A percentile compares a stretch with the other conserved stretches of the same genome.
phyloP scores from a whole-genome alignment of 2,329 filamentous ascomycete genomes.

The Ilyonectria destructans region DNA sequence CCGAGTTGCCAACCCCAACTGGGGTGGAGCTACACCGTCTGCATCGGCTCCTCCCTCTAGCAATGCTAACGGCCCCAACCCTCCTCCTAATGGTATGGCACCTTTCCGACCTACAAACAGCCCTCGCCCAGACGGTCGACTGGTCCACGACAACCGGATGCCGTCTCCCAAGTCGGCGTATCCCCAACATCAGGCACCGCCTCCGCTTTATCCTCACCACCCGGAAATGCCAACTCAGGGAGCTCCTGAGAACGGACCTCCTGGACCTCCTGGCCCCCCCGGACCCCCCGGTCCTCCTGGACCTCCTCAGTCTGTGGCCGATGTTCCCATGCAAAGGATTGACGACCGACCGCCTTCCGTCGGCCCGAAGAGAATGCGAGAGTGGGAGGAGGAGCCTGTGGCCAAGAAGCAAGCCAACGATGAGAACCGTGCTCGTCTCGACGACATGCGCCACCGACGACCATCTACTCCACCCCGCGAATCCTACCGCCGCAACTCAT shows the following conservation, averaged over 20 bases:
- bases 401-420: conserved; percentile 92
- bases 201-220: conserved; percentile 77
- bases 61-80: conserved; percentile 55
- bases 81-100: conserved; percentile 70
- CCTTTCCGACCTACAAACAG: conserved; percentile 82
- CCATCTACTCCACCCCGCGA: conserved; percentile 82
- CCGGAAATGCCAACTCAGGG: conserved; percentile 73
- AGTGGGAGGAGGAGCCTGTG: conserved; percentile 90
- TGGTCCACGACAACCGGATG: conserved; percentile 86
- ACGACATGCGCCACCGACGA: conserved; percentile 86
- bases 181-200: conserved; percentile 78
- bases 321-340: conserved; percentile 75
- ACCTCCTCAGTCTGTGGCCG: conserved; percentile 67
- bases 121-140: conserved; percentile 87
- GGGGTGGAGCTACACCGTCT: conserved; percentile 68
- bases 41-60: conserved; percentile 57
- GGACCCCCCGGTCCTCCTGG: conserved; percentile 66
- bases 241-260: conserved; percentile 71
- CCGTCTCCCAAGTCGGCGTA: conserved; percentile 94
- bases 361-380: conserved; percentile 86
- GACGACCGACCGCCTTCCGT: conserved; percentile 85
- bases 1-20: conserved; percentile 74
- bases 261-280: conserved; percentile 44
- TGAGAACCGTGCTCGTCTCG: conserved; percentile 87
- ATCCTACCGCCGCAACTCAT: conserved; percentile 83